phyloP scores from a whole-genome alignment of 768 basidiomycete species.

The Hygrophorus pudorinus region DNA sequence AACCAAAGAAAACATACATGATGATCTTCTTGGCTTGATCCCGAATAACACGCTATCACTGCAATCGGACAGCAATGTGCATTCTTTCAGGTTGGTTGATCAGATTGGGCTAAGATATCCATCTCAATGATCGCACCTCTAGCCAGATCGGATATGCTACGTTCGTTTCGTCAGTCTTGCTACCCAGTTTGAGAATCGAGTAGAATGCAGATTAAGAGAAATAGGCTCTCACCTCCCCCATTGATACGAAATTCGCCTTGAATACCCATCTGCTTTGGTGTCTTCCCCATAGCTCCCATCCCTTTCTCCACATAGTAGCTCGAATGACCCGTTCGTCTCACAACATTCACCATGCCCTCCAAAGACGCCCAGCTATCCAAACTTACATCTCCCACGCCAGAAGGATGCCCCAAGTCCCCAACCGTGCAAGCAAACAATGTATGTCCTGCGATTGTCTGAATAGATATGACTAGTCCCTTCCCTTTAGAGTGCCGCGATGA shows the following conservation, averaged over 20 bases:
- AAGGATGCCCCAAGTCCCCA: slow-evolving; percentile 61
- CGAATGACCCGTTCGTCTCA: slow-evolving; percentile 72
- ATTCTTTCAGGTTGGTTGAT: slow-evolving; percentile 35
- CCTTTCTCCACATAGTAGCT: slow-evolving; percentile 84
- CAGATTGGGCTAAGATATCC: slow-evolving; percentile 3
- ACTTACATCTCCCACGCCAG: slow-evolving; percentile 66
- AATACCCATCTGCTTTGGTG: slow-evolving; percentile 60
- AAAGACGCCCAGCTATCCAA: slow-evolving; percentile 72
- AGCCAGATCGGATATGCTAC: slow-evolving; percentile 81
- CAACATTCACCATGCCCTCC: slow-evolving; percentile 73
- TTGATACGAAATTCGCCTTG: slow-evolving; percentile 54
- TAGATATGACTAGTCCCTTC: slow-evolving; percentile 72
- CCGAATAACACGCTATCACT: slow-evolving; percentile 70
- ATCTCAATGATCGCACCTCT: slow-evolving; percentile 40
- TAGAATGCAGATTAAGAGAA: neutral
- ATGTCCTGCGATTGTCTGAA: slow-evolving; percentile 73
- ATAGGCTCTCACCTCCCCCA: slow-evolving; percentile 59
- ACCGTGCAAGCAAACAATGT: slow-evolving; percentile 77
- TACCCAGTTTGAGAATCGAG: no score
- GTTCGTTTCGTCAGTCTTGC: slow-evolving; percentile 3
- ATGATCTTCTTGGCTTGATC: slow-evolving; percentile 74
- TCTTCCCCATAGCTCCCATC: slow-evolving; percentile 76
- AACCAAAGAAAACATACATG: slow-evolving; percentile 33
- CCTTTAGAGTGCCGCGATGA: slow-evolving; percentile 63
- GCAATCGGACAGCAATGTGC: slow-evolving; percentile 79